Percentiles rank a stretch among this genome's conserved stretches.
phyloP scores from a whole-genome alignment of 208 protist genomes.

The Trypanosomatidae sp. region DNA sequence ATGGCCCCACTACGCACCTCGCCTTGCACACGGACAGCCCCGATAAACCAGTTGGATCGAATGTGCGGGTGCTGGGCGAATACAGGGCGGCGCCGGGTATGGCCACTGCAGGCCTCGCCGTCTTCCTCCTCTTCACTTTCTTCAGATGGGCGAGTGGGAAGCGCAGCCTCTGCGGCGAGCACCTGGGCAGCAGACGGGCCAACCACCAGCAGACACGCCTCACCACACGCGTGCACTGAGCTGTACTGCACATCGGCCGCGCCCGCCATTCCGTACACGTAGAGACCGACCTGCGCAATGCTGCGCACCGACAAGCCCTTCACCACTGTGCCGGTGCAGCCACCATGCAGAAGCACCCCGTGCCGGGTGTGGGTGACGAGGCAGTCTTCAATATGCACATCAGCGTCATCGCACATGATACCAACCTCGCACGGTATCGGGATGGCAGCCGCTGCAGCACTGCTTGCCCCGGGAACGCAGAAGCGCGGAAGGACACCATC shows the following conservation, averaged over 20 bases:
- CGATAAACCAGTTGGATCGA: slow-evolving; percentile 51
- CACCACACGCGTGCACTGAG: slow-evolving; percentile 46
- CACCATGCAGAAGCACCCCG: slow-evolving; percentile 55
- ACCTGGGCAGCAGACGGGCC: slow-evolving; percentile 43
- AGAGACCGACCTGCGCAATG: slow-evolving; percentile 57
- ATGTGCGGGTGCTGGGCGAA: slow-evolving; percentile 63
- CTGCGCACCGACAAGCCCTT: slow-evolving; percentile 46
- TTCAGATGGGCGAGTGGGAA: slow-evolving; percentile 29
- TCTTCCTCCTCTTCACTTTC: slow-evolving; percentile 51
- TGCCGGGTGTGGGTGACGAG: slow-evolving; percentile 62
- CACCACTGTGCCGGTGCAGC: slow-evolving; percentile 42
- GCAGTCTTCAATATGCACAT: slow-evolving; percentile 57
- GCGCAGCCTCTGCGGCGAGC: slow-evolving; percentile 22
- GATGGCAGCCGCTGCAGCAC: slow-evolving; percentile 3
- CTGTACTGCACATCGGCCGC: slow-evolving; percentile 40
- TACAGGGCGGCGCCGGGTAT: slow-evolving; percentile 16
- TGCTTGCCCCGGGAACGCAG: slow-evolving; percentile 24
- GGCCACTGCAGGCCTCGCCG: slow-evolving; percentile 5
- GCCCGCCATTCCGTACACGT: slow-evolving; percentile 52
- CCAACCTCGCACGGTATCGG: slow-evolving; percentile 48
- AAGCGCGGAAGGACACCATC: slow-evolving; percentile 38
- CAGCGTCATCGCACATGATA: slow-evolving; percentile 75
- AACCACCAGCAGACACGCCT: slow-evolving; percentile 64
- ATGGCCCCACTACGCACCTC: slow-evolving; percentile 59
- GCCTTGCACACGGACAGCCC: slow-evolving; percentile 67